These are phyloP conservation scores for Beauveria sp. DNA, from an alignment of 2,329 filamentous ascomycete genomes.

Conservation along the genomic window DNA sequence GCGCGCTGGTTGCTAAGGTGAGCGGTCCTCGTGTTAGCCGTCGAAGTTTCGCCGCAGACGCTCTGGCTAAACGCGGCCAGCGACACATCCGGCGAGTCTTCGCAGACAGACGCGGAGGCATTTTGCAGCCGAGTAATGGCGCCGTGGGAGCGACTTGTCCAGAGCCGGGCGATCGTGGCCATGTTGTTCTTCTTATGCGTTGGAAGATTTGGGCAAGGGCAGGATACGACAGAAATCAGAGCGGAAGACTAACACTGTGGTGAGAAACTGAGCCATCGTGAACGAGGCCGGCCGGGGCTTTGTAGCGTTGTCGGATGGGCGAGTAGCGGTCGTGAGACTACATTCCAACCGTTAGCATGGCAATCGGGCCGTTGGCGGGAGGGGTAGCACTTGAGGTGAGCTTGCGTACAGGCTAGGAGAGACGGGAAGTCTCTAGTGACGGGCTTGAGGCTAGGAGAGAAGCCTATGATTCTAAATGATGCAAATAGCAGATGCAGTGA, in stretches of 20 bases:
- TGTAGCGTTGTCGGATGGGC: conserved; percentile 9
- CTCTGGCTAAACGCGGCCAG: conserved; percentile 5
- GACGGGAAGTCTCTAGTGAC: background rate
- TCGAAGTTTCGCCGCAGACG: conserved; percentile 5
- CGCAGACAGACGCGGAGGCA: conserved; percentile 25
- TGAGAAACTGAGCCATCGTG: conserved; percentile 35
- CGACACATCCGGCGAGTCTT: conserved; percentile 17
- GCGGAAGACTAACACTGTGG: conserved; percentile 32
- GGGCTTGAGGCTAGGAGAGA: background rate
- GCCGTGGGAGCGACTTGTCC: conserved; percentile 25
- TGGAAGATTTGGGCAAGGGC: background rate
- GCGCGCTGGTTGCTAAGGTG: conserved; percentile 70
- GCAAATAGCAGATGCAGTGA: background rate
- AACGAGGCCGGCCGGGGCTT: conserved; percentile 10
- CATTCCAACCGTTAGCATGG: conserved; percentile 37
- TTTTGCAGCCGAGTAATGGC: conserved; percentile 24
- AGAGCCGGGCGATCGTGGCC: conserved; percentile 22
- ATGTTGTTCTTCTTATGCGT: background rate
- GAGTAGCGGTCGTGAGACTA: conserved; percentile 12
- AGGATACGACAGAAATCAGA: background rate
- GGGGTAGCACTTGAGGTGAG: background rate
- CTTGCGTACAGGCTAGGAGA: background rate
- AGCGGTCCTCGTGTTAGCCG: conserved; percentile 23
- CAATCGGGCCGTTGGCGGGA: conserved; percentile 19
- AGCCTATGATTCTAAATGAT: background rate